phyloP scores from a whole-genome alignment of 1,139 yeast species.

The Kodamaea alishanica region DNA sequence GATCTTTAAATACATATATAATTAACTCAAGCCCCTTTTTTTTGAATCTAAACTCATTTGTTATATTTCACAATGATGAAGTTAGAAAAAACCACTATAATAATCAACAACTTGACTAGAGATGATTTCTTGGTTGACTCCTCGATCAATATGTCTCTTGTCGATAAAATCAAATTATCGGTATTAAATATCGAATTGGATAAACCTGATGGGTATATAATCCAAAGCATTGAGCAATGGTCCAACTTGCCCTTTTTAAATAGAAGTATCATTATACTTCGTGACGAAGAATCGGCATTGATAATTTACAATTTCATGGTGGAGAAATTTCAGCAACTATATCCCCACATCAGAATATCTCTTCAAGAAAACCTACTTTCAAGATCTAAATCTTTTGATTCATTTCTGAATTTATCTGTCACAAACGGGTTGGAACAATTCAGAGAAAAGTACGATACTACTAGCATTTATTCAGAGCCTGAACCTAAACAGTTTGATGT shows the following conservation, averaged over 20 bases:
- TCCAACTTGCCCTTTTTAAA: conserved; percentile 41
- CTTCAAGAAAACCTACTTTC: conserved; percentile 42
- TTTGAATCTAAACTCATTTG: no score
- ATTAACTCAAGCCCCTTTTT: no score
- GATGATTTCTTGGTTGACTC: conserved; percentile 27
- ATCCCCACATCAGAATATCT: conserved; percentile 29
- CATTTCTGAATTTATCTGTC: conserved; percentile 15
- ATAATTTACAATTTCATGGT: conserved; percentile 22
- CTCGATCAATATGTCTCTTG: conserved; percentile 24
- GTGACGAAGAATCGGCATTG: conserved; percentile 29
- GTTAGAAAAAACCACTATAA: conserved; percentile 30
- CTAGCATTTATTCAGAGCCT: conserved; percentile 26
- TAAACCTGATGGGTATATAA: conserved; percentile 5
- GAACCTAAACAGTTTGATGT: conserved; percentile 34
- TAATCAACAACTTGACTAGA: conserved; percentile 33
- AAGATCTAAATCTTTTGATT: conserved; percentile 14
- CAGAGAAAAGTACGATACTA: conserved; percentile 15
- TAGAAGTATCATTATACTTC: conserved; percentile 40
- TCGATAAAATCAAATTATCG: conserved; percentile 33
- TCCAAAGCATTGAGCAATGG: conserved; percentile 40
- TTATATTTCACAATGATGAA: no score
- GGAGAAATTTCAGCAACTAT: conserved; percentile 5
- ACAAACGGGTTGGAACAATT: conserved; percentile 25
- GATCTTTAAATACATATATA: no score
- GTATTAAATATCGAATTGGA: conserved; percentile 24